Evolutionary conservation across 805 yeast genomes (phyloP), one percentile per base, ranked within the genome.

Genomic region (Sugiyamaella boreocaroliniensis): DNA sequence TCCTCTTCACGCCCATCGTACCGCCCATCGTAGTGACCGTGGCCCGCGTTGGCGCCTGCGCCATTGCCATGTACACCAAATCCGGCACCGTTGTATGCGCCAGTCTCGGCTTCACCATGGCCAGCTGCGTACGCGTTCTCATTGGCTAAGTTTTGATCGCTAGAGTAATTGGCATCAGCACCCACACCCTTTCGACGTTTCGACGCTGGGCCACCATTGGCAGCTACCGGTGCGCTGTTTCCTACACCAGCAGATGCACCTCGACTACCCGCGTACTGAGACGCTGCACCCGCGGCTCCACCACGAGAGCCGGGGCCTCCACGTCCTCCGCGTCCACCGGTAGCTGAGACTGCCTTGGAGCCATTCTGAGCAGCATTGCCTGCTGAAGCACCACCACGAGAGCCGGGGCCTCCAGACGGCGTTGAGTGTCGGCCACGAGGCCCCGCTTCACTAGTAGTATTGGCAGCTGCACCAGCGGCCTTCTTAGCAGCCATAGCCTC

Each of bases 401-500:
- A 29, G 14, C 18, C 43, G 6, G 16, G 22, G 14, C 49, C 49
- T 10, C 34, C 43, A 9, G 37, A 32, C 12, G 37, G 37, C 37
- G 37, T 32, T 6, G 37, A 15, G 29, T 44, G 29, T 48, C 52
- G 32, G 20, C 19, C 22, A 26, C 34, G 11, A 43, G 15, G 32
- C 54, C 42, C 29, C 54, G 47, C 34, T 49, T 15, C 34, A 32
- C 10, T 41, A n/a, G 50, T 49, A 11, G 60, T 53, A 2, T 58
- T 58, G 29, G 67, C 61, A 18, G 66, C 66, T 11, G 63, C 62
- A 4, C 68, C 66, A 40, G 76, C 73, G 8, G 89, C 89, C 65
- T 83, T 84, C 59, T 81, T 83, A 2, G 97, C 97, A 1, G 96
- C 96, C 61, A 90, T 75, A 8, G 97, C 97, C 64, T 90, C 97